Percentiles rank a stretch among this genome's conserved stretches.
These are phyloP conservation scores for Nothomitra cinnamomea DNA, from an alignment of 2,329 filamentous ascomycete genomes.

Conservation along the genomic window DNA sequence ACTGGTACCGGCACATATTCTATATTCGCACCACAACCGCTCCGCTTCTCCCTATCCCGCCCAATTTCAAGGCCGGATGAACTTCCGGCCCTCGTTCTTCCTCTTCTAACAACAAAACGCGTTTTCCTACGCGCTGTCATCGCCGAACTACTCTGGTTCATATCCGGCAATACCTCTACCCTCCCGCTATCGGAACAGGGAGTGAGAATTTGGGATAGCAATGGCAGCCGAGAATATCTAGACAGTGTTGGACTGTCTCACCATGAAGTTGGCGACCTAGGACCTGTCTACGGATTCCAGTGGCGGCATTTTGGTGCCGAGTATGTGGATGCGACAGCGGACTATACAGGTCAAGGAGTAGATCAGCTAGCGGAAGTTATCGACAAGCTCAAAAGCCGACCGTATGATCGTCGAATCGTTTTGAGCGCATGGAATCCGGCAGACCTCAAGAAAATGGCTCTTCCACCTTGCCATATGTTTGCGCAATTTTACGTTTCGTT, in stretches of 20 bases:
- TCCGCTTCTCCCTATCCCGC: conserved; percentile 70
- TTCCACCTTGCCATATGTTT: conserved; percentile 95
- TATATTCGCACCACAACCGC: conserved; percentile 69
- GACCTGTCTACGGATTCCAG: conserved; percentile 95
- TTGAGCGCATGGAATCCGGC: conserved; percentile 87
- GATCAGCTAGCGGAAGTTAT: conserved; percentile 90
- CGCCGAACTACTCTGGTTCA: conserved; percentile 90
- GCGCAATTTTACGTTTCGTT: conserved; percentile 88
- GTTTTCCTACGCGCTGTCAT: conserved; percentile 85
- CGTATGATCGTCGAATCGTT: conserved; percentile 81
- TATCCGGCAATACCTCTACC: conserved; percentile 69
- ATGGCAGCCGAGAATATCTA: conserved; percentile 78
- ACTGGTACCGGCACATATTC: conserved; percentile 89
- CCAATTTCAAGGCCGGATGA: conserved; percentile 24
- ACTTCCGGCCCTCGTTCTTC: conserved; percentile 47
- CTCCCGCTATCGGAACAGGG: conserved; percentile 57
- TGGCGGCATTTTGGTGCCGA: conserved; percentile 96
- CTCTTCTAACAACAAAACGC: conserved; percentile 91
- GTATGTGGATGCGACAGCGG: conserved; percentile 60
- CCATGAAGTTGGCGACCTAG: conserved; percentile 74
- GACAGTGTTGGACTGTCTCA: conserved; percentile 69
- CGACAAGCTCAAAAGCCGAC: conserved; percentile 63
- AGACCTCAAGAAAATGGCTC: conserved; percentile 72
- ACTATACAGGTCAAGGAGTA: conserved; percentile 78
- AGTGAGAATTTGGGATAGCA: conserved; percentile 97